Base-by-base conservation (phyloP, 2,329 filamentous ascomycete genomes). In the Alternaria ventricosa region DNA sequence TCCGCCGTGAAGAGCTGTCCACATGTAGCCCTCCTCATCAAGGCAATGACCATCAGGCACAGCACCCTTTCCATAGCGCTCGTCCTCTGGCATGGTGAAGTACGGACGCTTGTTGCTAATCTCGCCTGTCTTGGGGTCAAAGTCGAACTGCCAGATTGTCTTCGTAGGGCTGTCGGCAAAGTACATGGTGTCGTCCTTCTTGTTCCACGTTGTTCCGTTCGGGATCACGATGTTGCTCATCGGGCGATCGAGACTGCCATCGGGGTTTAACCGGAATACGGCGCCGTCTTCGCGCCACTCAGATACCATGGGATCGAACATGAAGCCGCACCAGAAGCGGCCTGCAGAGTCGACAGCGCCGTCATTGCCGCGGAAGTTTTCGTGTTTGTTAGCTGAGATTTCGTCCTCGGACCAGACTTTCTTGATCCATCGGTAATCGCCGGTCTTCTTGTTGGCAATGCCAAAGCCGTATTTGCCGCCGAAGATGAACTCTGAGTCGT, bases 1-100 rank as follows among this genome's bases (percentile, higher is more conserved):
- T 66, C 91, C 92, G 57, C 93, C 93, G 76, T 93, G 96, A n/a
- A 96, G 85, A 8, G 93, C 92, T 65, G 92, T 90, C 94, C 95
- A 97, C 73, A 97, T 85, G 82, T 91, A 90, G n/a, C 93, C 94
- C 58, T 96, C 88, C 46, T 86, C 87, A 75, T 97, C 94, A 73
- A 96, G 87, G 66, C 90, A 90, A 81, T 95, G 94, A 3, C 94
- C 94, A 79, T 97, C 94, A 1, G 93, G 93, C 66, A 87, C 84
- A 6, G 82, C 83, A 57, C 75, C 68, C 57, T 74, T 87, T n/a
- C 76, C 78, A 47, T 79, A 78, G 49, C 71, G 69, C 22, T 75
- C 73, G 51, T 90, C 90, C 25, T 86, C 79, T 1, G 87, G 84
- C 75, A 94, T 88, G 60, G 86, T 83, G 82, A 94, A 95, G 81